Evolutionary conservation across 2,329 filamentous ascomycete genomes (phyloP).

Genomic region (Ophiocordyceps camponoti-saundersi): DNA sequence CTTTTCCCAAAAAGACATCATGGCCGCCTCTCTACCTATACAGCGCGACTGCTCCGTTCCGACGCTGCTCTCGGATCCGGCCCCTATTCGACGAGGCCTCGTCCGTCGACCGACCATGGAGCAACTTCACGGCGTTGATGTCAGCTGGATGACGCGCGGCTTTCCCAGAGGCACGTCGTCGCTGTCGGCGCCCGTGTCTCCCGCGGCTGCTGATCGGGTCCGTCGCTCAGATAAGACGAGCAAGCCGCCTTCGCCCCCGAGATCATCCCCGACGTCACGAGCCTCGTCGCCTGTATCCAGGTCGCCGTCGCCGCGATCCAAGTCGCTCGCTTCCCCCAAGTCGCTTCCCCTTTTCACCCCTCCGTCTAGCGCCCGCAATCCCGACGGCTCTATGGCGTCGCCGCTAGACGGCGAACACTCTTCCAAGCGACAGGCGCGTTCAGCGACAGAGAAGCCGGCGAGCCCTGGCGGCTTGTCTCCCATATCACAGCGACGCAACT

Average conservation of each 20-base stretch:
- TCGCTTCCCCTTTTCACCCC: conserved; percentile 15
- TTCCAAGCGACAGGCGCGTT: background rate
- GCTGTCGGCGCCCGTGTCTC: conserved; percentile 8
- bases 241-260: conserved; percentile 10
- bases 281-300: background rate
- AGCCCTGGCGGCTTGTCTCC: conserved; percentile 13
- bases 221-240: conserved; percentile 13
- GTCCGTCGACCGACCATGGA: conserved; percentile 40
- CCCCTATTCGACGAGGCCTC: background rate
- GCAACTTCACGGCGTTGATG: conserved; percentile 66
- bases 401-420: background rate
- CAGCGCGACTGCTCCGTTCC: background rate
- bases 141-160: conserved; percentile 77
- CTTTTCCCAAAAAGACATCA: background rate
- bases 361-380: conserved; percentile 10
- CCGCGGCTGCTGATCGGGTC: background rate
- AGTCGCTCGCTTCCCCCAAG: conserved; percentile 8
- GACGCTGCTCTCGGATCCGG: background rate
- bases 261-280: conserved; percentile 4
- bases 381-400: conserved; percentile 6
- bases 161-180: conserved; percentile 55
- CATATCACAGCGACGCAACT: conserved; percentile 41
- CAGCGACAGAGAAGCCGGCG: conserved; percentile 14
- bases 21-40: background rate
- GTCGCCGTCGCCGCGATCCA: background rate